Percentiles rank a stretch among this genome's conserved stretches.
phyloP scores from a whole-genome alignment of 1,284 basidiomycete species.

The Trichosporon coremiiforme region DNA sequence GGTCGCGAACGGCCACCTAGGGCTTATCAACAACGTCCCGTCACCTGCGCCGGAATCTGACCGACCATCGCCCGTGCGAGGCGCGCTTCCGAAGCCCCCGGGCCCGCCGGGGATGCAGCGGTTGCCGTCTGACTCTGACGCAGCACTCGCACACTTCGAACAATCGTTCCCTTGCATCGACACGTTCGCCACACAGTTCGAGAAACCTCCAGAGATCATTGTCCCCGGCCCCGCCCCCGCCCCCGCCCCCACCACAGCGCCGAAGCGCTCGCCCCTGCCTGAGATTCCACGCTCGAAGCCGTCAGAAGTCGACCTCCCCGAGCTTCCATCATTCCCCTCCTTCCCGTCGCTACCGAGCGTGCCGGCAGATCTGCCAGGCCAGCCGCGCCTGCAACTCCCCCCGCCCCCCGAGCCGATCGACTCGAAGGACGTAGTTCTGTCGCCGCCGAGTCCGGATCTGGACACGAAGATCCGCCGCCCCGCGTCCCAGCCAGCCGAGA shows the following conservation, averaged over 20 bases:
- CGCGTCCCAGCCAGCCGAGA: constrained; percentile 9
- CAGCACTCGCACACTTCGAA: constrained; percentile 39
- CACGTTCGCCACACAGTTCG: constrained; percentile 52
- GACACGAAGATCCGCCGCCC: constrained; percentile 1
- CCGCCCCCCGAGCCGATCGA: constrained; percentile 23
- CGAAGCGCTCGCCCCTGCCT: constrained; percentile 10
- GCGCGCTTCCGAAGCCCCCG: constrained; percentile 1
- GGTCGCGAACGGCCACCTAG: not conserved
- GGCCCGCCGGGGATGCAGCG: not conserved
- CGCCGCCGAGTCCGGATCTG: constrained; percentile 37
- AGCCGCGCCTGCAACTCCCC: constrained; percentile 17
- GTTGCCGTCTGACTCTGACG: not conserved
- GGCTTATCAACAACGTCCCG: not conserved
- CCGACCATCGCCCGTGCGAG: not conserved
- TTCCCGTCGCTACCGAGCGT: constrained; percentile 29
- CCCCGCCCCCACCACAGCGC: constrained; percentile 8
- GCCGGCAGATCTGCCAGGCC: constrained; percentile 25
- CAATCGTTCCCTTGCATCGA: constrained; percentile 51
- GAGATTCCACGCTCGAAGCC: constrained; percentile 6
- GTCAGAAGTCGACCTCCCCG: not conserved
- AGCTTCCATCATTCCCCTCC: constrained; percentile 8
- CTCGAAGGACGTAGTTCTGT: constrained; percentile 12
- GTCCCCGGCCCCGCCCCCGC: constrained; percentile 14
- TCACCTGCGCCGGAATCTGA: not conserved
- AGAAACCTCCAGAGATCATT: not conserved